phyloP scores from a whole-genome alignment of 2,329 filamentous ascomycete species.

The Ophiostoma himal-ulmi region DNA sequence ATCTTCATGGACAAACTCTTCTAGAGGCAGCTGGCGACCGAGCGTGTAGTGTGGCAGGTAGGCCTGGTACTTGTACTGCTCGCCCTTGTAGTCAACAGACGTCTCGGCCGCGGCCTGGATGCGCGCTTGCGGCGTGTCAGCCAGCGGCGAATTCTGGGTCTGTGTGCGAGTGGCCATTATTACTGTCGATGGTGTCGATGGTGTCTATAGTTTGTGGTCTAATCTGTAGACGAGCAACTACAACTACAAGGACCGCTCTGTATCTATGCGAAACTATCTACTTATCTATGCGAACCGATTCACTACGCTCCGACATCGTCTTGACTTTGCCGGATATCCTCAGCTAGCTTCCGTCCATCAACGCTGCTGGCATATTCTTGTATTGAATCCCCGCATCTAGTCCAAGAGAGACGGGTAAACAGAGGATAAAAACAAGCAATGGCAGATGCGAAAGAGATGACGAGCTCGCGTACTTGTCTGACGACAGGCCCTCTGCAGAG shows the following conservation, averaged over 20 bases:
- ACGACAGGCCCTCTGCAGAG: background rate
- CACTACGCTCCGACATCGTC: background rate
- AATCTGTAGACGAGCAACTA: no score
- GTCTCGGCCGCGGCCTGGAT: conserved; percentile 21
- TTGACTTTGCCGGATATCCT: background rate
- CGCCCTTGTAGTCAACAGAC: conserved; percentile 22
- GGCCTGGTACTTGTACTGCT: conserved; percentile 21
- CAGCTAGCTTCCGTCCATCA: background rate
- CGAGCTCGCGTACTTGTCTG: background rate
- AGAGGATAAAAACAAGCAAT: background rate
- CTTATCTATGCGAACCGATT: background rate
- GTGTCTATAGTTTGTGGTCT: no score
- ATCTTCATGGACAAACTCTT: conserved; percentile 23
- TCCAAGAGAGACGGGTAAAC: background rate
- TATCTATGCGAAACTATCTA: background rate
- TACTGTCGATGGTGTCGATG: no score
- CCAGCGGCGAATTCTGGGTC: background rate
- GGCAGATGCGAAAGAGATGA: background rate
- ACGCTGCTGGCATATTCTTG: background rate
- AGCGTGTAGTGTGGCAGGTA: conserved; percentile 24
- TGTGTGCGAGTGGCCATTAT: background rate
- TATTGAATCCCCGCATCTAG: background rate
- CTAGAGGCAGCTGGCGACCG: conserved; percentile 19
- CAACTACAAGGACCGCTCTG: no score
- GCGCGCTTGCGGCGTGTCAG: background rate